A percentile compares a stretch with the other conserved stretches of the same genome.
phyloP scores from a whole-genome alignment of 1,284 basidiomycete genomes.

The Tremellales sp. region DNA sequence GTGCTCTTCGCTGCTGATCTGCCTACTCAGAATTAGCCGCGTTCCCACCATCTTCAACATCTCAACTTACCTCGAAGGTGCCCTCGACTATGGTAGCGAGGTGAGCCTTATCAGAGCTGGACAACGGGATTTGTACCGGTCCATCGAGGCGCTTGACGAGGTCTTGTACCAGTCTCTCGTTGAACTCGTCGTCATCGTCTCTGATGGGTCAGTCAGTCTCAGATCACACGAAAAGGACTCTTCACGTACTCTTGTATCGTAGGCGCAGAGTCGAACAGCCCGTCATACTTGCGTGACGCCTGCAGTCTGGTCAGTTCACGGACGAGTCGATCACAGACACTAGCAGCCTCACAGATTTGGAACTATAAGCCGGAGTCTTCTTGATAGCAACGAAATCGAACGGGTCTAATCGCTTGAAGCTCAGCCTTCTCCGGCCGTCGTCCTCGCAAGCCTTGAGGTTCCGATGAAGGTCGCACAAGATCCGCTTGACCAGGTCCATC shows the following conservation, averaged over 20 bases:
- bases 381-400: slow-evolving; percentile 21
- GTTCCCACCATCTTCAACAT: neutral
- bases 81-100: slow-evolving; percentile 77
- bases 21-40: slow-evolving; percentile 53
- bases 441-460: slow-evolving; percentile 37
- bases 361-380: neutral
- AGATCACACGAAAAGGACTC: slow-evolving; percentile 1
- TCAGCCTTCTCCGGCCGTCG: slow-evolving; percentile 28
- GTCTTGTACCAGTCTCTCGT: slow-evolving; percentile 57
- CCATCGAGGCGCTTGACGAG: slow-evolving; percentile 64
- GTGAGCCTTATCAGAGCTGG: slow-evolving; percentile 70
- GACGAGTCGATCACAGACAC: neutral
- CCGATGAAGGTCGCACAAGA: slow-evolving; percentile 64
- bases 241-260: slow-evolving; percentile 6
- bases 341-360: slow-evolving; percentile 1
- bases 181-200: slow-evolving; percentile 61
- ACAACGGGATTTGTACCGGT: slow-evolving; percentile 63
- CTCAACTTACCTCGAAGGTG: slow-evolving; percentile 65
- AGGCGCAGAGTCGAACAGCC: slow-evolving; percentile 31
- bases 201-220: slow-evolving; percentile 6
- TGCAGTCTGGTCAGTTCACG: slow-evolving; percentile 4
- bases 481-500: slow-evolving; percentile 72
- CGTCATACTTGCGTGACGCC: slow-evolving; percentile 33
- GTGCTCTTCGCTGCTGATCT: slow-evolving; percentile 75
- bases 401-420: slow-evolving; percentile 35